Percentiles rank a stretch among this genome's conserved stretches.
Conservation (phyloP, 257 asterid genomes). For the Solanum bukasovii region DNA sequence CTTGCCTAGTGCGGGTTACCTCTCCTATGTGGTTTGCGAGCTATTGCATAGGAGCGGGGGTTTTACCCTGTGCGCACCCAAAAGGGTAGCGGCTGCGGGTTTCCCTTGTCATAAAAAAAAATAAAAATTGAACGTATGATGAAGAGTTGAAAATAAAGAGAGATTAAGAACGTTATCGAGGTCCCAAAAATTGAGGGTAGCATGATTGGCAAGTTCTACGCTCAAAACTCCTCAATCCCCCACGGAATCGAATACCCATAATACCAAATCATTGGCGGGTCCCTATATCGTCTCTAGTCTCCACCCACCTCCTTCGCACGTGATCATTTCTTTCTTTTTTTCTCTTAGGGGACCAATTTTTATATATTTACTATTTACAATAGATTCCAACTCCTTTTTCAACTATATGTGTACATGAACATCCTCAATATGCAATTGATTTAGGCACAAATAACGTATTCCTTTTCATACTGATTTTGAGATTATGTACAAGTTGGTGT, state of each 20-base stretch:
- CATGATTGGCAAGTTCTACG: constrained; percentile 32
- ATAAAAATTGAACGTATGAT: too few relatives aligned
- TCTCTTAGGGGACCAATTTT: background rate
- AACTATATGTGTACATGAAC: background rate
- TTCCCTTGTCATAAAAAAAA: too few relatives aligned
- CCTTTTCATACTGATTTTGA: background rate
- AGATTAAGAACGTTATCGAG: background rate
- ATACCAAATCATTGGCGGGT: constrained; percentile 35
- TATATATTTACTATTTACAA: background rate
- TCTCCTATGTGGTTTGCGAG: too few relatives aligned
- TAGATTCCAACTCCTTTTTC: background rate
- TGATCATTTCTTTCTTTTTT: background rate
- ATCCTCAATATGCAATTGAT: background rate
- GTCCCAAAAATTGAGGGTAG: background rate
- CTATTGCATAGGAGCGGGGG: too few relatives aligned
- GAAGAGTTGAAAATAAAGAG: background rate
- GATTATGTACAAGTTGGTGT: background rate
- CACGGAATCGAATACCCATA: constrained; percentile 33
- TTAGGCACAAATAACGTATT: background rate
- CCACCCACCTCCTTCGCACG: background rate
- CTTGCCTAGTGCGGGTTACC: too few relatives aligned
- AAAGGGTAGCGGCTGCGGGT: too few relatives aligned
- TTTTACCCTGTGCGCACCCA: too few relatives aligned
- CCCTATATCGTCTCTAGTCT: constrained; percentile 9
- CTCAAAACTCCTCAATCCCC: constrained; percentile 20